Conservation (phyloP, 768 basidiomycete species). For the Mycena floridula region DNA sequence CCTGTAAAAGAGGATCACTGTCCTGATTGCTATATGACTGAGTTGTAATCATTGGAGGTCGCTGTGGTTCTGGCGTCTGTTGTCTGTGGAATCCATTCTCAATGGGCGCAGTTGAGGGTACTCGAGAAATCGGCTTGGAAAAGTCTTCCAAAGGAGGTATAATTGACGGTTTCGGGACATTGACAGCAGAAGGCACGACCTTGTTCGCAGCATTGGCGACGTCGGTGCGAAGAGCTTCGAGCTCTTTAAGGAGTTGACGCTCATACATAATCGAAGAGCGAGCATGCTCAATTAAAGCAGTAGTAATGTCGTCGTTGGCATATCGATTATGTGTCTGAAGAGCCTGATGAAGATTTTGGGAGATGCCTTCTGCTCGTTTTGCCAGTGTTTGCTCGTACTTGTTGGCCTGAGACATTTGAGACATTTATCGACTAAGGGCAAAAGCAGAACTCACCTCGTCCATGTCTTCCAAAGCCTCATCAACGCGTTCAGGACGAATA, state of each 20-base stretch:
- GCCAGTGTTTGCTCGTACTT: conserved; percentile 84
- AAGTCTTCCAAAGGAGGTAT: conserved; percentile 64
- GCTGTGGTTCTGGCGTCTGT: conserved; percentile 4
- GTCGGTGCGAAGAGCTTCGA: conserved; percentile 79
- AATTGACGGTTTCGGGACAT: conserved; percentile 53
- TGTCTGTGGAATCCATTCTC: conserved; percentile 12
- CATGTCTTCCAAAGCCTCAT: conserved; percentile 88
- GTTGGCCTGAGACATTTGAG: conserved; percentile 55
- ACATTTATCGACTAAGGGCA: neutral
- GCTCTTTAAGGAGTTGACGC: conserved; percentile 77
- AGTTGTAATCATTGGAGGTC: neutral
- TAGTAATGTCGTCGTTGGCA: conserved; percentile 87
- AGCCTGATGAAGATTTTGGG: conserved; percentile 85
- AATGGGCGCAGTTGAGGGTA: conserved; percentile 12
- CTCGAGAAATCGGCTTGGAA: conserved; percentile 24
- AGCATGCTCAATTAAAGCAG: conserved; percentile 88
- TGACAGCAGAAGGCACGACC: conserved; percentile 39
- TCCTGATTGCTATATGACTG: conserved; percentile 1
- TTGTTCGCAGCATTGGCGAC: conserved; percentile 64
- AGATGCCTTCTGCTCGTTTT: conserved; percentile 87
- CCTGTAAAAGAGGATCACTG: conserved; percentile 8
- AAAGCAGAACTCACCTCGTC: conserved; percentile 60
- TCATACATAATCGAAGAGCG: conserved; percentile 91
- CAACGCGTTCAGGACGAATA: conserved; percentile 80
- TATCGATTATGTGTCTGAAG: conserved; percentile 79